Conservation (phyloP, 2,329 filamentous ascomycete genomes). For the Pseudogymnoascus sp. region DNA sequence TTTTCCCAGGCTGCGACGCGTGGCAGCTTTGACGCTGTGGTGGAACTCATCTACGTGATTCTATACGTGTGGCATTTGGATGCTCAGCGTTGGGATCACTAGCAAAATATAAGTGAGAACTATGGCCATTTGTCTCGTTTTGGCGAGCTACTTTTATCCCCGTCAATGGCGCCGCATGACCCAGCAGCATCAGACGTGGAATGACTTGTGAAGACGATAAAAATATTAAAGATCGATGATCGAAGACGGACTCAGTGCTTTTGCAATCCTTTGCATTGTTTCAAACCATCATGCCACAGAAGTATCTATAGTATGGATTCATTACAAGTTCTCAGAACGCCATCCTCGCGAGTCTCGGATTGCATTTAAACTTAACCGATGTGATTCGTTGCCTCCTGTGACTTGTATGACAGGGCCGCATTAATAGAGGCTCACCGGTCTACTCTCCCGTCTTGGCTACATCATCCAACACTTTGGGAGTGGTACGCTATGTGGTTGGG, state of each 20-base stretch:
- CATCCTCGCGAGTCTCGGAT: too few relatives aligned
- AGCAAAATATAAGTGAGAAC: not conserved
- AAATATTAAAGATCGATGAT: not conserved
- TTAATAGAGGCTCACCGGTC: too few relatives aligned
- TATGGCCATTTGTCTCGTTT: not conserved
- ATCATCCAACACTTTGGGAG: too few relatives aligned
- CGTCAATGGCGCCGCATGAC: not conserved
- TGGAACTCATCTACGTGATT: not conserved
- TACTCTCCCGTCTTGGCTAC: too few relatives aligned
- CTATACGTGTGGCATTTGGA: not conserved
- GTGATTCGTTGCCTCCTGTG: too few relatives aligned
- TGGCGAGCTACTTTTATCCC: not conserved
- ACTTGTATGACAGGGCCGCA: too few relatives aligned
- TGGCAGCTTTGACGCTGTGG: not conserved
- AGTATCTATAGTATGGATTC: too few relatives aligned
- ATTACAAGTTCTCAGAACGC: too few relatives aligned
- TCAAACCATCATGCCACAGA: too few relatives aligned
- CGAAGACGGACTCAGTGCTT: not conserved
- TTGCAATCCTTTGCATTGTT: not conserved
- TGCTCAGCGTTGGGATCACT: not conserved
- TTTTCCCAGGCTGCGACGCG: not conserved
- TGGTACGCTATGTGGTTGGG: too few relatives aligned
- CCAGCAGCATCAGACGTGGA: not conserved
- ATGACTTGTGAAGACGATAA: not conserved
- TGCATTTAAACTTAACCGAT: too few relatives aligned